phyloP scores from a whole-genome alignment of 345 rosid species.

The Camelina neglecta region DNA sequence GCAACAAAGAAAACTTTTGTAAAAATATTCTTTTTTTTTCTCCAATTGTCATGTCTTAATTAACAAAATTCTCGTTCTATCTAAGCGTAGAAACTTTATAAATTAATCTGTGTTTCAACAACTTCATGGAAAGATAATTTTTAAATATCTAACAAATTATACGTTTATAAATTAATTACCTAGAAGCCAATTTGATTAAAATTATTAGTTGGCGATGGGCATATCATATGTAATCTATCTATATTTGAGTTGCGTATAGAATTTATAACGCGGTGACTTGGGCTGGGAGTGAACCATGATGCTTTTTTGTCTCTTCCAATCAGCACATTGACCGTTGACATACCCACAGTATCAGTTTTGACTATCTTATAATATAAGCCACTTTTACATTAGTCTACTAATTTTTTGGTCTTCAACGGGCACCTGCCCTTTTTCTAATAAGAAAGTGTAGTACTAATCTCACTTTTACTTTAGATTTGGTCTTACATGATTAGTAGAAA shows the following conservation, averaged over 20 bases:
- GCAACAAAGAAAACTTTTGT: too few species aligned
- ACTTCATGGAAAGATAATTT: too few species aligned
- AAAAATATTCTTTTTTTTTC: too few species aligned
- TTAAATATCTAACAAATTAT: too few species aligned
- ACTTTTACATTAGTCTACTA: not conserved
- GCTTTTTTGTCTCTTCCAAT: constrained; percentile 17
- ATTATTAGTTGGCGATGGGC: not conserved
- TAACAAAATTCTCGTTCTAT: too few species aligned
- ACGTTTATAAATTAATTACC: too few species aligned
- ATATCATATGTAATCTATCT: not conserved
- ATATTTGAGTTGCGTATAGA: not conserved
- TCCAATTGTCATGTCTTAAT: too few species aligned
- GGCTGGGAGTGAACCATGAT: constrained; percentile 5
- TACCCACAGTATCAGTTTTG: not conserved
- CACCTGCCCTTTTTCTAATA: not conserved
- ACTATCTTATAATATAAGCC: not conserved
- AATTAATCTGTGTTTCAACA: too few species aligned
- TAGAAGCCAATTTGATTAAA: too few species aligned
- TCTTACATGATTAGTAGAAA: not conserved
- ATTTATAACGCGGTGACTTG: not conserved
- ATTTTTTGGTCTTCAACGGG: not conserved
- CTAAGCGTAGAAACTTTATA: too few species aligned
- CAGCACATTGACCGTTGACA: constrained; percentile 30
- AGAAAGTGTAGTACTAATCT: not conserved
- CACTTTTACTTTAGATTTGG: not conserved